Evolutionary conservation across 305 asterid genomes (phyloP).

Genomic region (Fraxinus dipetala): DNA sequence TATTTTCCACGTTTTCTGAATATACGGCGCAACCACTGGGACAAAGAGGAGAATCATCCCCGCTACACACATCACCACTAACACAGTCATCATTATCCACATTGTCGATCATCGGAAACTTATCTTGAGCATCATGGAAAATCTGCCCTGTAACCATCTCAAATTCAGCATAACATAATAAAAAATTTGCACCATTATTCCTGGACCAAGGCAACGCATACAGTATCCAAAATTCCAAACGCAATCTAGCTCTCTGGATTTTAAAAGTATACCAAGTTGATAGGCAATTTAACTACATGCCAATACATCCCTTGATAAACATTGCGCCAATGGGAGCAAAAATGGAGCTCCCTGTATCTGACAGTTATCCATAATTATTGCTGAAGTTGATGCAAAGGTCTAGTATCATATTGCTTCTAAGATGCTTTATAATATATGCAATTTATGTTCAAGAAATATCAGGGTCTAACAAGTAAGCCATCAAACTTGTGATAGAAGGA

Average conservation of each 20-base stretch:
- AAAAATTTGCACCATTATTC: background rate
- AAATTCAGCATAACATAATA: slow-evolving; percentile 4
- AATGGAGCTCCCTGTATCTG: background rate
- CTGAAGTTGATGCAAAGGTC: background rate
- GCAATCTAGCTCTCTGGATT: too few species aligned
- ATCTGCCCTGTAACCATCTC: slow-evolving; percentile 48
- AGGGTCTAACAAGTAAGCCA: background rate
- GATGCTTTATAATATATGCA: background rate
- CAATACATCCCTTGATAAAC: background rate
- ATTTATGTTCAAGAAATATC: background rate
- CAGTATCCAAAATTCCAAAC: too few species aligned
- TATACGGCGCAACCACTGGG: slow-evolving; percentile 21
- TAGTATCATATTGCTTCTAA: background rate
- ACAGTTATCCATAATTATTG: background rate
- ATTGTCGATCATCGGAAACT: slow-evolving; percentile 25
- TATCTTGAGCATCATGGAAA: slow-evolving; percentile 60
- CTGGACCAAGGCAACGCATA: too few species aligned
- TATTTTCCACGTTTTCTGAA: slow-evolving; percentile 23
- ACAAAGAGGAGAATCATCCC: slow-evolving; percentile 32
- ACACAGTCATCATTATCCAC: slow-evolving; percentile 21
- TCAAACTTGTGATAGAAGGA: background rate
- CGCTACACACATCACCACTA: slow-evolving; percentile 20
- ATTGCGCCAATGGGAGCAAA: background rate
- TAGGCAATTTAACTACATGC: background rate
- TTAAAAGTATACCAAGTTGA: too few species aligned